These are phyloP conservation scores for Crassisporium funariophilum DNA, from an alignment of 768 basidiomycete species.

Conservation along the genomic window DNA sequence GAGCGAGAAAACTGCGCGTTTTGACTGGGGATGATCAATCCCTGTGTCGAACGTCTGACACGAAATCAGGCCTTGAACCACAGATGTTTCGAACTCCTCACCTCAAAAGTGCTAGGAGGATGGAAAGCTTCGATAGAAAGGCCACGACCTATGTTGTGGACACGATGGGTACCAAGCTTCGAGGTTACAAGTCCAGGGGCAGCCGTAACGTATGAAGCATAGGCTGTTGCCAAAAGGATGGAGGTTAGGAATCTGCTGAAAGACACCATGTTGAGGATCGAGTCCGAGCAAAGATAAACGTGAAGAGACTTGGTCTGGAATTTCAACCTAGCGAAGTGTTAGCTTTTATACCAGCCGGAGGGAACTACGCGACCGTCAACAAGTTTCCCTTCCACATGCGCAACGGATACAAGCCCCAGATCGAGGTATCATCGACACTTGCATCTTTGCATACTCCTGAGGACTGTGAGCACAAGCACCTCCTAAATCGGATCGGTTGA, in stretches of 20 bases:
- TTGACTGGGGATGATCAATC: constrained; percentile 31
- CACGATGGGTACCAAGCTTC: constrained; percentile 36
- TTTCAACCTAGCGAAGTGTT: too few species aligned
- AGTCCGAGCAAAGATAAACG: not conserved
- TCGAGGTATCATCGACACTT: too few species aligned
- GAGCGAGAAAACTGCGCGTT: constrained; percentile 22
- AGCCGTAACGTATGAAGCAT: constrained; percentile 27
- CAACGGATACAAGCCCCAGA: too few species aligned
- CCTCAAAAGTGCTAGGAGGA: constrained; percentile 38
- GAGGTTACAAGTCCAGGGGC: constrained; percentile 27
- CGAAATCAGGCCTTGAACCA: not conserved
- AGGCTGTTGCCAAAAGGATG: constrained; percentile 28
- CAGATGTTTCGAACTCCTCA: constrained; percentile 11
- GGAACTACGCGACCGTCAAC: too few species aligned
- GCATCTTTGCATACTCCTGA: too few species aligned
- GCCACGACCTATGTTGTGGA: constrained; percentile 29
- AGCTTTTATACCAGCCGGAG: too few species aligned
- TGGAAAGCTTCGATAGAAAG: constrained; percentile 37
- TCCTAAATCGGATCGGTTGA: too few species aligned
- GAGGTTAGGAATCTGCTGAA: constrained; percentile 32
- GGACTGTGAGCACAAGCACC: too few species aligned
- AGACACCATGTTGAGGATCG: constrained; percentile 18
- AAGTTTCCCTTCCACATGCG: too few species aligned
- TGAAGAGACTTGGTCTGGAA: too few species aligned
- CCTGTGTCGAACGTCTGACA: constrained; percentile 33